phyloP scores from a whole-genome alignment of 2,329 filamentous ascomycete species.

The Fusarium nelsonii region DNA sequence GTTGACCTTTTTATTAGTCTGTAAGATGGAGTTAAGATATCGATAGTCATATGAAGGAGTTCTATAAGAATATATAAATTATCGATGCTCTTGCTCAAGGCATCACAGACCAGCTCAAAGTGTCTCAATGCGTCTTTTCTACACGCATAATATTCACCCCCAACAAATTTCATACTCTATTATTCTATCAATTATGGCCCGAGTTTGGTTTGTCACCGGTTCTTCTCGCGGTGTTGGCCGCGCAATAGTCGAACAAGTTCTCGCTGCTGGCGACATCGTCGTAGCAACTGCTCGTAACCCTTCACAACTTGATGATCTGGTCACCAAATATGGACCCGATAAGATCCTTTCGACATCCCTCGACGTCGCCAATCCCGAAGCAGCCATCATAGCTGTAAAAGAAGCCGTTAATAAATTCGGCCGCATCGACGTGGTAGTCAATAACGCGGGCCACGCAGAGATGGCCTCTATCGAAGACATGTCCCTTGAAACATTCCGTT shows the following conservation, averaged over 20 bases:
- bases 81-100: background rate
- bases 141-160: too few relatives aligned
- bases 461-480: conserved; percentile 65
- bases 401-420: conserved; percentile 61
- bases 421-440: conserved; percentile 69
- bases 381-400: conserved; percentile 55
- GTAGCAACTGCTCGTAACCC: conserved; percentile 60
- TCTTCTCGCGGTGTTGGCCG: conserved; percentile 62
- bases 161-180: too few relatives aligned
- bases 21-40: background rate
- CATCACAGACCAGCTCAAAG: background rate
- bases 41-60: too few relatives aligned
- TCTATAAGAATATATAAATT: background rate
- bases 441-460: conserved; percentile 72
- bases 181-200: conserved; percentile 35
- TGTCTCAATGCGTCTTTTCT: too few relatives aligned
- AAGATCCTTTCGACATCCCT: conserved; percentile 64
- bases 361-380: conserved; percentile 60
- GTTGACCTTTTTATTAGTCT: background rate
- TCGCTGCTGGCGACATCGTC: conserved; percentile 57
- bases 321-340: conserved; percentile 53
- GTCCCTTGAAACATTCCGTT: conserved; percentile 60
- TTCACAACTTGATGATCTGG: conserved; percentile 51
- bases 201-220: conserved; percentile 63
- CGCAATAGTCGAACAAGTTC: conserved; percentile 55